Evolutionary conservation across 208 protist genomes (phyloP).

Genomic region (Leptomonas pyrrhocoris): DNA sequence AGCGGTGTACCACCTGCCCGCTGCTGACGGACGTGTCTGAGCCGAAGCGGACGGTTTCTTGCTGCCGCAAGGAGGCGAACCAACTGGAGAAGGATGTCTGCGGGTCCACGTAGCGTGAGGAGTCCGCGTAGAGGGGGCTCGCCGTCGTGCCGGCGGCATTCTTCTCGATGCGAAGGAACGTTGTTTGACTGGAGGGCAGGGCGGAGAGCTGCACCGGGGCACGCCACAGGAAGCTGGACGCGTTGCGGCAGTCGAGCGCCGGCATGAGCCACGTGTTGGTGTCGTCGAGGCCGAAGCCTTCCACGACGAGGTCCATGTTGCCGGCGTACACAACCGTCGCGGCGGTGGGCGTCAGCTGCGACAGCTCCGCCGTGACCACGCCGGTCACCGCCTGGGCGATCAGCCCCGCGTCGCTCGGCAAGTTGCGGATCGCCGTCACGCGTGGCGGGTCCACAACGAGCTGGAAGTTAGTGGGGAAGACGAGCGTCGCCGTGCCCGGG

Average conservation of each 20-base stretch:
- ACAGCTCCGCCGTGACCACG: neutral
- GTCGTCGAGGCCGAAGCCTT: conserved; percentile 66
- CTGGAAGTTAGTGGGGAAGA: conserved; percentile 56
- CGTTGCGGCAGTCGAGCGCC: conserved; percentile 67
- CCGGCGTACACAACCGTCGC: conserved; percentile 59
- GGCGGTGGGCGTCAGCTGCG: conserved; percentile 1
- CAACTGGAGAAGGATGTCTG: conserved; percentile 64
- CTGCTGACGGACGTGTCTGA: conserved; percentile 24
- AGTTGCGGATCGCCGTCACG: conserved; percentile 49
- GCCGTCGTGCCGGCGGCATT: neutral
- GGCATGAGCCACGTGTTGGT: conserved; percentile 58
- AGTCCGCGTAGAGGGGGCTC: conserved; percentile 24
- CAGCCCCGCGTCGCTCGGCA: conserved; percentile 28
- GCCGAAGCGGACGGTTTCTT: conserved; percentile 57
- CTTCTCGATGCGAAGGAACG: conserved; percentile 17
- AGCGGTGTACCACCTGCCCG: conserved; percentile 41
- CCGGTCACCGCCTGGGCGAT: conserved; percentile 23
- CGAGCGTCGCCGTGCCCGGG: conserved; percentile 47
- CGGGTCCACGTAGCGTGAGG: conserved; percentile 62
- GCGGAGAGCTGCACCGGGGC: conserved; percentile 50
- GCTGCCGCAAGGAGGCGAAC: conserved; percentile 57
- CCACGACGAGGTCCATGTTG: conserved; percentile 69
- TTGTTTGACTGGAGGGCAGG: conserved; percentile 44
- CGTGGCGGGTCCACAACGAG: conserved; percentile 57
- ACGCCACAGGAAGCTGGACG: conserved; percentile 71